phyloP scores from a whole-genome alignment of 768 basidiomycete genomes.

The Mycena rosella region DNA sequence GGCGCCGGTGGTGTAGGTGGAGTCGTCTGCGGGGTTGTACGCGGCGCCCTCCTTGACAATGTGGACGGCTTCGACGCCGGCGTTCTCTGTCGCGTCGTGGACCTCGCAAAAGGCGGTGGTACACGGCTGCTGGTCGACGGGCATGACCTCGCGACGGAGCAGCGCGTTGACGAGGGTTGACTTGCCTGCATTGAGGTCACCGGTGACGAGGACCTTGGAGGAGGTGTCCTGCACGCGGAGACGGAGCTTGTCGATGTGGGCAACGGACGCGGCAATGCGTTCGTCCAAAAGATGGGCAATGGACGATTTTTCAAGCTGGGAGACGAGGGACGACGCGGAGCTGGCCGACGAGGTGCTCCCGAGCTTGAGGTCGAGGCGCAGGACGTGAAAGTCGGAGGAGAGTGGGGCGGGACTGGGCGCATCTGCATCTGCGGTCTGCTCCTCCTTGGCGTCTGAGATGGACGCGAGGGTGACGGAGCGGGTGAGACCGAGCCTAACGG shows the following conservation, averaged over 20 bases:
- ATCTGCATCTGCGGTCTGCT: constrained; percentile 37
- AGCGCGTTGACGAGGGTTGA: constrained; percentile 98
- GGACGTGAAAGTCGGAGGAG: constrained; percentile 83
- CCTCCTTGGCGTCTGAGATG: constrained; percentile 61
- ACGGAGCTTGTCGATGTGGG: constrained; percentile 88
- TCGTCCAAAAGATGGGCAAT: constrained; percentile 94
- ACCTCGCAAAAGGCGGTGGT: constrained; percentile 99
- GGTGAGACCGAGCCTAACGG: constrained; percentile 68
- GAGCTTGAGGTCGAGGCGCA: constrained; percentile 93
- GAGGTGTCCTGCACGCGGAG: constrained; percentile 91
- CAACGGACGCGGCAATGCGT: constrained; percentile 77
- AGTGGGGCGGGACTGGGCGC: constrained; percentile 48
- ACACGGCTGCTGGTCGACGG: constrained; percentile 97
- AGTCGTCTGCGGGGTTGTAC: constrained; percentile 79
- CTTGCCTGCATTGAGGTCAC: constrained; percentile 98
- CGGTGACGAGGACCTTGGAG: constrained; percentile 97
- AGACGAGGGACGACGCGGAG: constrained; percentile 80
- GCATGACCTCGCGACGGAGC: constrained; percentile 91
- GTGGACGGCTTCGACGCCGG: constrained; percentile 87
- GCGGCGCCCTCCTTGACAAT: constrained; percentile 74
- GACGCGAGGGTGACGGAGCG: constrained; percentile 73
- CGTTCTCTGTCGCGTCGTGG: constrained; percentile 87
- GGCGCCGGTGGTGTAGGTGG: constrained; percentile 78
- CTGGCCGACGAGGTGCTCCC: constrained; percentile 78
- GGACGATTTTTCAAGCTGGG: constrained; percentile 92